Percentiles rank a stretch among this genome's conserved stretches.
Conservation (phyloP, 139 green algal species). For the Ettlia oleoabundans region DNA sequence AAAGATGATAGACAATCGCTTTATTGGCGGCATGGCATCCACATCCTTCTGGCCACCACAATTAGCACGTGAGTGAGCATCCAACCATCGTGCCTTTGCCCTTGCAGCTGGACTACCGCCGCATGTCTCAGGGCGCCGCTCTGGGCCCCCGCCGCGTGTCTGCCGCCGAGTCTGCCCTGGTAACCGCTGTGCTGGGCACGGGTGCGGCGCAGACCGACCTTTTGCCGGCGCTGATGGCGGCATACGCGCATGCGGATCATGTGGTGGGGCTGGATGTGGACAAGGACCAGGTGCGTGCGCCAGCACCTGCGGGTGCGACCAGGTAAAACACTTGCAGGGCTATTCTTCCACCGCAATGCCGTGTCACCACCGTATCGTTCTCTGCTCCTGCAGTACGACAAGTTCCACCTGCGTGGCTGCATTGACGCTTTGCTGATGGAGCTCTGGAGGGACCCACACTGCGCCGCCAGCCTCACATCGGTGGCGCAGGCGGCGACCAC, state of each 20-base stretch:
- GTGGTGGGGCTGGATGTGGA: constrained; percentile 89
- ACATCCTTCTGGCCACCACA: too few species aligned
- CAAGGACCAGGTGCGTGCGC: constrained; percentile 51
- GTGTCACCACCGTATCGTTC: not conserved
- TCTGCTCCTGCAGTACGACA: constrained; percentile 59
- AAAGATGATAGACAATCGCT: too few species aligned
- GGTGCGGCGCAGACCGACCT: constrained; percentile 55
- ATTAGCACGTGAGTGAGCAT: too few species aligned
- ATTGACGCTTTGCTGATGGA: constrained; percentile 76
- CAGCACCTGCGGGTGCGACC: not conserved
- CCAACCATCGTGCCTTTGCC: not conserved
- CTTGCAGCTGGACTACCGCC: constrained; percentile 24
- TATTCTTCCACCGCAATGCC: too few species aligned
- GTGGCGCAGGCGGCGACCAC: constrained; percentile 42
- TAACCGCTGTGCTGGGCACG: constrained; percentile 72
- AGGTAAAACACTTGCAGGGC: not conserved
- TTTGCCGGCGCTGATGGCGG: constrained; percentile 76
- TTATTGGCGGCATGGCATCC: too few species aligned
- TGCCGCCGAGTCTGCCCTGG: constrained; percentile 69
- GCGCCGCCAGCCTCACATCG: constrained; percentile 51
- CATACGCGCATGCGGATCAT: constrained; percentile 74
- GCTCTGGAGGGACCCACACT: constrained; percentile 75
- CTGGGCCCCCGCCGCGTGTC: constrained; percentile 35
- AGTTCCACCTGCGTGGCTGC: constrained; percentile 62
- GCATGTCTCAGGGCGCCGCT: not conserved